Conservation (phyloP, 805 yeast species). For the Candida morakotiae region DNA sequence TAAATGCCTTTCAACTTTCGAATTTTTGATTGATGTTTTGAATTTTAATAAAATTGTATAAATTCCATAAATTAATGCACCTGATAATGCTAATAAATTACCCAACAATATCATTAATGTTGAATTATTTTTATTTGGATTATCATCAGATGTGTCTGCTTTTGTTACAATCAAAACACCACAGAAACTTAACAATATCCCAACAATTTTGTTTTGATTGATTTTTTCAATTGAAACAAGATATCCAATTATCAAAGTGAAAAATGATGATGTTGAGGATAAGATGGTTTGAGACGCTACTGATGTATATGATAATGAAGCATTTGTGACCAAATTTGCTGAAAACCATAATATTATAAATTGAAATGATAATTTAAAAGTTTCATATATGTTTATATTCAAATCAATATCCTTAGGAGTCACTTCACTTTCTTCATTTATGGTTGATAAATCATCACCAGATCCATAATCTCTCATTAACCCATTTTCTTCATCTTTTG, state of each 20-base stretch:
- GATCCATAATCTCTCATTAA: slow-evolving; percentile 20
- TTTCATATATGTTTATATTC: slow-evolving; percentile 50
- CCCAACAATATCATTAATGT: slow-evolving; percentile 48
- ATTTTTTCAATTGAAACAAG: slow-evolving; percentile 67
- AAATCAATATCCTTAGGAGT: no score
- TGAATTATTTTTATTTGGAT: slow-evolving; percentile 19
- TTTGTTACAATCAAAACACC: slow-evolving; percentile 82
- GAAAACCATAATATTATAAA: slow-evolving; percentile 87
- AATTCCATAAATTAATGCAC: slow-evolving; percentile 88
- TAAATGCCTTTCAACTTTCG: slow-evolving; percentile 64
- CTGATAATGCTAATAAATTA: slow-evolving; percentile 71
- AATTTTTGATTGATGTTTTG: slow-evolving; percentile 43
- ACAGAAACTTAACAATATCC: slow-evolving; percentile 64
- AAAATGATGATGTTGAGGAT: slow-evolving; percentile 89
- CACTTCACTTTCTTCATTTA: slow-evolving; percentile 6
- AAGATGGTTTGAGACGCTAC: slow-evolving; percentile 93
- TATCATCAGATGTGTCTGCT: slow-evolving; percentile 41
- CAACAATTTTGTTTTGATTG: slow-evolving; percentile 59
- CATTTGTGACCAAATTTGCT: slow-evolving; percentile 86
- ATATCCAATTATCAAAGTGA: slow-evolving; percentile 82
- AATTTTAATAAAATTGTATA: slow-evolving; percentile 82
- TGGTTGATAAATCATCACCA: slow-evolving; percentile 14
- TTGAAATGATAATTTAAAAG: slow-evolving; percentile 69
- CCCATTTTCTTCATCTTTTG: slow-evolving; percentile 21
- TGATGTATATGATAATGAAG: slow-evolving; percentile 80